Base-by-base conservation (phyloP, 495 filamentous ascomycete species). In the Hypoxylon fuscum region DNA sequence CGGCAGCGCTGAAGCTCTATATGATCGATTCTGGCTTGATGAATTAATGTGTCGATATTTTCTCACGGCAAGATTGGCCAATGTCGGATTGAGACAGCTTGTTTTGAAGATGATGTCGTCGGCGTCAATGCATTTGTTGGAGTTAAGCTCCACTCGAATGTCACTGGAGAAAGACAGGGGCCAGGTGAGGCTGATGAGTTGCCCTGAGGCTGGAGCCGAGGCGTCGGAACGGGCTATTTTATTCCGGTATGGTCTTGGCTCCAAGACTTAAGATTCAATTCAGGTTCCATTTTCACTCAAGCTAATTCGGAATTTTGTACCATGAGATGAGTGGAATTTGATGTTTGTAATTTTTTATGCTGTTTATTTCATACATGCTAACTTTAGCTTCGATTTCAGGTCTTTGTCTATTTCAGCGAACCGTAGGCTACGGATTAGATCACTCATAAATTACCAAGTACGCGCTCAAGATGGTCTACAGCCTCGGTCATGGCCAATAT, bases 91-190 rank as follows among this genome's bases (percentile, higher is more conserved):
- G 35, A 57, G 31, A 29, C 31, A 45, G n/a, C 17, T n/a, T 31
- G 14, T 43, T 50, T 29, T 22, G 22, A 27, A 22, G 45, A 46
- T 52, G 46, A 53, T 61, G 56, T 56, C 34, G 57, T 43, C 38
- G 56, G 27, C 50, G 56, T 55, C 32, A 43, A 51, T 46, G 45
- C 50, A 15, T n/a, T n/a, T n/a, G n/a, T n/a, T n/a, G n/a, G n/a
- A n/a, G n/a, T n/a, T n/a, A n/a, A n/a, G n/a, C 42, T 35, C 32
- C 31, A 52, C 31, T 48, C 21, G 25, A 35, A 55, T 59, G 42
- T 49, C 32, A 55, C 49, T 59, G 37, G 59, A 47, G 9, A 2
- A n/a, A 17, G 9, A 4, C 15, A 14, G 25, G 40, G 45, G 35
- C 21, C 9, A 17, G 34, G 31, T 60, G 59, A 48, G 59, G 59